Evolutionary conservation across 2,329 filamentous ascomycete species (phyloP).

Genomic region (Colletotrichum brevisporum): DNA sequence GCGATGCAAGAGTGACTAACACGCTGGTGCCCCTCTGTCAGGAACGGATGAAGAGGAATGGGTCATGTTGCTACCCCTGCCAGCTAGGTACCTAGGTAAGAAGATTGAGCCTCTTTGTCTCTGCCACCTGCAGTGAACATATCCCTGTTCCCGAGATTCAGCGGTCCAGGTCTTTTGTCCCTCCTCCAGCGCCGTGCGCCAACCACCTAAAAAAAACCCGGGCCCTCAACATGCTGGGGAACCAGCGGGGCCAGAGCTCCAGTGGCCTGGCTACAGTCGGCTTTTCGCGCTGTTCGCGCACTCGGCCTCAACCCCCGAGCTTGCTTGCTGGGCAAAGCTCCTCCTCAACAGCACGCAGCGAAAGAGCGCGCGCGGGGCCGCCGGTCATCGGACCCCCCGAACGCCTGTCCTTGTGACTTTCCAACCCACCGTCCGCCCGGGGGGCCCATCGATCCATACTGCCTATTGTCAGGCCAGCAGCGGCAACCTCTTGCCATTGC

Average conservation of each 20-base stretch:
- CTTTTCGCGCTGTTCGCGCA: constrained; percentile 27
- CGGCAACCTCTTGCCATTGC: too few species aligned
- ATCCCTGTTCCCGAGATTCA: not conserved
- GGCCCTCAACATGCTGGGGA: not conserved
- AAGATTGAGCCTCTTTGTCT: too few species aligned
- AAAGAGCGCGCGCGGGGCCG: constrained; percentile 1
- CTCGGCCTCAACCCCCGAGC: constrained; percentile 79
- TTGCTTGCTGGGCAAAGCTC: constrained; percentile 45
- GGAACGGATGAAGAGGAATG: not conserved
- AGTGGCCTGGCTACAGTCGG: constrained; percentile 32
- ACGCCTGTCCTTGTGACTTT: constrained; percentile 13
- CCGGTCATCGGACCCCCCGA: constrained; percentile 39
- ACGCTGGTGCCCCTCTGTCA: too few species aligned
- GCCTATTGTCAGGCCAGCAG: constrained; percentile 25
- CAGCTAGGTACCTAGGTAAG: too few species aligned
- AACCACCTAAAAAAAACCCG: too few species aligned
- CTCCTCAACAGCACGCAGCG: constrained; percentile 6
- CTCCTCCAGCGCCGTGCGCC: not conserved
- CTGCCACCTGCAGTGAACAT: too few species aligned
- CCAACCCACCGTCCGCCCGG: not conserved
- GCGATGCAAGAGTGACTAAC: not conserved
- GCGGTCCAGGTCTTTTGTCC: not conserved
- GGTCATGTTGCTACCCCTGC: not conserved
- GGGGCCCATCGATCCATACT: constrained; percentile 32
- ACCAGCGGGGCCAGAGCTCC: not conserved